Evolutionary conservation across 2,329 filamentous ascomycete species (phyloP), one percentile per base, ranked within the genome.

Genomic region (Ceratocystis diversiconidia): DNA sequence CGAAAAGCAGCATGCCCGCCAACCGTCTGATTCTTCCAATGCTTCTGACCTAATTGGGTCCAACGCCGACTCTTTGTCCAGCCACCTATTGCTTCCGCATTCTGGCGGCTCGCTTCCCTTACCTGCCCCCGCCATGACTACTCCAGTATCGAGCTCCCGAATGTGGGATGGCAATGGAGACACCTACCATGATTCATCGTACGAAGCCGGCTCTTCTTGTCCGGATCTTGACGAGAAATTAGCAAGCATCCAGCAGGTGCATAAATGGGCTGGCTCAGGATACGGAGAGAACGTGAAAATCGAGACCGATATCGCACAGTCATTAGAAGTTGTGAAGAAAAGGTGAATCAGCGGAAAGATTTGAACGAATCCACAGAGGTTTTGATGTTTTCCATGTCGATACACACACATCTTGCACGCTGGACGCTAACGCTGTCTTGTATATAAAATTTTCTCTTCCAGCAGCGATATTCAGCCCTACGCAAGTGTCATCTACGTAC

Each of bases 1-100:
- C 22, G 41, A 62, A n/a, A 62, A 62, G 12, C 36, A 48, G 61
- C 61, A 62, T 44, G n/a, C 44, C 7, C 61, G 61, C 25, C 25
- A 30, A 17, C 8, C n/a, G 17, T 62, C 61, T 15, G 61, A 62
- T 25, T 22, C 44, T 25, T 62, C 43, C 41, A 57, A 57, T 10
- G n/a, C 28, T 12, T 57, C 52, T 32, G 52, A 57, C 22, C 17
- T 32, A 6, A 57, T 17, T 17, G 52, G 5, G 52, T 57, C 52
- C 28, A 57, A 15, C 10, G 15, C 28, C 19, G 52, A 28, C 12
- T 57, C 22, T 6, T 15, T 57, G 12, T 57, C 52, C 30, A 57
- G 52, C 1, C 52, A 32, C 52, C 5, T 57, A 28, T 25, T 57
- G 28, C 52, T 57, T 28, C 28, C 28, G 10, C 52, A 32, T 2